Conservation (phyloP, 305 asterid genomes). For the Coffea humblotiana region DNA sequence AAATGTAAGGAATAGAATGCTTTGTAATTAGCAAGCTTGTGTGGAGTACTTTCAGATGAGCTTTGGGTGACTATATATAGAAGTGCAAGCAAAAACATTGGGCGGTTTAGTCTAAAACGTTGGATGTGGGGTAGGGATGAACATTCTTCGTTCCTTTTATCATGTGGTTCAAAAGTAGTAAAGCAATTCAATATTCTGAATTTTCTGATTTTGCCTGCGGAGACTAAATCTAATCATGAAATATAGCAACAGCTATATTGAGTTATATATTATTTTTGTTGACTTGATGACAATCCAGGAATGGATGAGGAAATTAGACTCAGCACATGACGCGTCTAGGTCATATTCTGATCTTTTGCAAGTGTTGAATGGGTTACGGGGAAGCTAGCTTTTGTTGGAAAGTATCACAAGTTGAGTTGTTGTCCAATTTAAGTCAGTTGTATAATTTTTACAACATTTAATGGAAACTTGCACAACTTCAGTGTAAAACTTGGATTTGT, state of each 20-base stretch:
- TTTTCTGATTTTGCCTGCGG: background rate
- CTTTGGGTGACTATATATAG: constrained; percentile 5
- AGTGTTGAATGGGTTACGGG: background rate
- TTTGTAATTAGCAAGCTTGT: background rate
- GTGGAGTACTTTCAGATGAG: background rate
- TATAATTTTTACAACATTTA: no score
- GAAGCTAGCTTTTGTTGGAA: no score
- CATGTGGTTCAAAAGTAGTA: background rate
- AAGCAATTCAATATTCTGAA: background rate
- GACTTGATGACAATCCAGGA: background rate
- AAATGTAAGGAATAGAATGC: background rate
- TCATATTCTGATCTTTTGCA: background rate
- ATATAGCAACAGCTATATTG: background rate
- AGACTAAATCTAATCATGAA: background rate
- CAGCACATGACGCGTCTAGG: constrained; percentile 10
- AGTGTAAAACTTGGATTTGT: no score
- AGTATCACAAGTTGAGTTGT: no score
- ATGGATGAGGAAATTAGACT: background rate
- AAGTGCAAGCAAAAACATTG: background rate
- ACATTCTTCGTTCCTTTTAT: background rate
- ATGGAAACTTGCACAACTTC: no score
- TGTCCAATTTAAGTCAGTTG: no score
- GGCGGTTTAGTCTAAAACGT: background rate
- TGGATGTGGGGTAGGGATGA: background rate
- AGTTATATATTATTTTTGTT: background rate